Evolutionary conservation across 306 rosid species (phyloP).

Genomic region (Cicer pinnatifidum): DNA sequence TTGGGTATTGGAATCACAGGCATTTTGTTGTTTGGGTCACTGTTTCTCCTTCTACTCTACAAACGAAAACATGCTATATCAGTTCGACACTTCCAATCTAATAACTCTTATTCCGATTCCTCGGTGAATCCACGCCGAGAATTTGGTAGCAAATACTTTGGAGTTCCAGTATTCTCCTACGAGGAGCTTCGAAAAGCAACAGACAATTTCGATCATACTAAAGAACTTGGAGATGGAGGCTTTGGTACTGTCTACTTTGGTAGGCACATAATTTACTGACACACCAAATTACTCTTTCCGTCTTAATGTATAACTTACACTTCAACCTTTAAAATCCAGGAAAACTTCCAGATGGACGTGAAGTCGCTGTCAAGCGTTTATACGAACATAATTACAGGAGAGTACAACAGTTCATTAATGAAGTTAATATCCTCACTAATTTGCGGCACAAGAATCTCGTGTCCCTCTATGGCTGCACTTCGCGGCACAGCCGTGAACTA

Average conservation of each 20-base stretch:
- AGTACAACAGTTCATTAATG: slow-evolving; percentile 51
- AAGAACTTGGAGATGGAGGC: slow-evolving; percentile 74
- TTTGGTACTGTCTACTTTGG: slow-evolving; percentile 59
- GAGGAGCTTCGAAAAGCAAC: slow-evolving; percentile 64
- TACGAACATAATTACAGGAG: slow-evolving; percentile 62
- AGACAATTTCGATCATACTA: slow-evolving; percentile 58
- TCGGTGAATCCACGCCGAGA: slow-evolving; percentile 28
- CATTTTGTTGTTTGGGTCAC: slow-evolving; percentile 32
- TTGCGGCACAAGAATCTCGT: slow-evolving; percentile 71
- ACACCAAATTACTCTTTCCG: neutral
- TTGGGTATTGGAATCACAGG: slow-evolving; percentile 44
- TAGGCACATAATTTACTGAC: slow-evolving; percentile 14
- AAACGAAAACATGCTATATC: slow-evolving; percentile 40
- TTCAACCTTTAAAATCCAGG: slow-evolving; percentile 40
- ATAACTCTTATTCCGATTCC: slow-evolving; percentile 36
- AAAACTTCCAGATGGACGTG: slow-evolving; percentile 50
- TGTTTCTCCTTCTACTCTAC: slow-evolving; percentile 33
- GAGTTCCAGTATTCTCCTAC: slow-evolving; percentile 51
- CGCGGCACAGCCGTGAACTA: slow-evolving; percentile 64
- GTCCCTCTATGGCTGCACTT: slow-evolving; percentile 79
- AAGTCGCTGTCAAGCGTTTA: slow-evolving; percentile 64
- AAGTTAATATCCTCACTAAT: slow-evolving; percentile 59
- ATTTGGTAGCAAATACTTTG: slow-evolving; percentile 29
- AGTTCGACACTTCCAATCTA: slow-evolving; percentile 26
- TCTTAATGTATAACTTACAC: slow-evolving; percentile 19